Base-by-base conservation (phyloP, 2,329 filamentous ascomycete species). In the Aspergillus pseudoterreus region DNA sequence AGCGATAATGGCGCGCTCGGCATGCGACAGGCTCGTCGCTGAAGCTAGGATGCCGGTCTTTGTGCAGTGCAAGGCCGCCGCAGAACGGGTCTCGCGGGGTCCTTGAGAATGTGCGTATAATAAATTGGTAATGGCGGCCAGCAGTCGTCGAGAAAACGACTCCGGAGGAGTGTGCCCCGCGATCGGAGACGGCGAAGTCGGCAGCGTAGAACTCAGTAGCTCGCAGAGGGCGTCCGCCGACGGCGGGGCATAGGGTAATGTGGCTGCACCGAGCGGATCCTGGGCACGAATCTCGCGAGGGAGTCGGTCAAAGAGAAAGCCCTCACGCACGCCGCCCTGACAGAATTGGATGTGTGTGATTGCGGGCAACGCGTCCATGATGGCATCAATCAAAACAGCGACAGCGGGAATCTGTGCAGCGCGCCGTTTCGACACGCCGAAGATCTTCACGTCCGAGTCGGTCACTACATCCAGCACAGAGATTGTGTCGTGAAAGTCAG, bases 281-380 rank as follows among this genome's bases (percentile, higher is more conserved):
- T 82, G 78, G 45, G 83, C 80, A 49, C 87, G 82, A 14, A 87
- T 69, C 0, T 77, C 66, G 0, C 69, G 59, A 0, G 83, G 77
- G 10, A 96, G 78, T 54, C 79, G 84, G 70, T 88, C 83, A 72
- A 90, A 90, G 36, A 96, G 74, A 41, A 85, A 85, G 0, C 92
- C 92, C 70, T 96, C 91, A 38, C 91, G 79, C 55, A 96, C 92
- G 6, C 91, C 92, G 17, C 92, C 90, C 60, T 90, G 86, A 65
- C 90, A 95, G 71, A 96, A 96, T 1, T 86, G 86, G 2, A 92
- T 88, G 21, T 82, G 79, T 41, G 83, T 82, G 58, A 95, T 86
- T 41, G 78, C 78, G 4, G 88, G 88, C 2, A 95, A 78, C 1
- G 84, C 82, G 38, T 81, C 75, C 30, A 86, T 77, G 14, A 96